These are phyloP conservation scores for Chlorociboria aeruginascens DNA, from an alignment of 495 filamentous ascomycete species.

Conservation along the genomic window DNA sequence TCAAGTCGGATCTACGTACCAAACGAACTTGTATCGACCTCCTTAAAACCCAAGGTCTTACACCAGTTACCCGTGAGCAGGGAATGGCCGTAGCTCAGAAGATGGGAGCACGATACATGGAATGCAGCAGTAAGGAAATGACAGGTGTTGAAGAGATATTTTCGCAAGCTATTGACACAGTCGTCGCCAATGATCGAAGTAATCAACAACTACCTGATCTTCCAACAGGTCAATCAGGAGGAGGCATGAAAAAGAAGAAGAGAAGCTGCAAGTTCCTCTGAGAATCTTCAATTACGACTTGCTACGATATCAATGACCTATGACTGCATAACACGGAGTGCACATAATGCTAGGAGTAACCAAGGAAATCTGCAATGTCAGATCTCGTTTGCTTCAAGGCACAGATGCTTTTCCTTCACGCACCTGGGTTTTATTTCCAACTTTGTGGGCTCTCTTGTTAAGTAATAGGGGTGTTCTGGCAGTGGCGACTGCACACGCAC, in stretches of 20 bases:
- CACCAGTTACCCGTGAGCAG: constrained; percentile 85
- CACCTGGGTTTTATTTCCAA: constrained; percentile 2
- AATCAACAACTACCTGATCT: constrained; percentile 24
- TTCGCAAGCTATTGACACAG: constrained; percentile 73
- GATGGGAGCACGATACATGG: constrained; percentile 92
- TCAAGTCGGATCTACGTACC: constrained; percentile 90
- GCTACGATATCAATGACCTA: constrained; percentile 20
- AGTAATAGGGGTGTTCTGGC: constrained; percentile 15
- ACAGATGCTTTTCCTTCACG: constrained; percentile 7
- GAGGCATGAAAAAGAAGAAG: constrained; percentile 51
- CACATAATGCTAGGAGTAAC: constrained; percentile 3
- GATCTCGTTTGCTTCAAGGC: constrained; percentile 8
- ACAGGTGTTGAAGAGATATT: constrained; percentile 92
- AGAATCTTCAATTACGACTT: constrained; percentile 18
- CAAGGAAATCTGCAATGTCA: constrained; percentile 8
- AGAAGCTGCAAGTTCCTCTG: constrained; percentile 60
- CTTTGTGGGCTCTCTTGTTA: constrained; percentile 11
- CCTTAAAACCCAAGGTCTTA: constrained; percentile 93
- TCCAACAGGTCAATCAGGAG: constrained; percentile 16
- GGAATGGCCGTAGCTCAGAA: constrained; percentile 74
- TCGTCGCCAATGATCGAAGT: constrained; percentile 55
- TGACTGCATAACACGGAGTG: constrained; percentile 17
- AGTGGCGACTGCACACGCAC: constrained; percentile 3
- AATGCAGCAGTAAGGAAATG: constrained; percentile 98
- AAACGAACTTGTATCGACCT: constrained; percentile 96